Evolutionary conservation across 2,329 filamentous ascomycete genomes (phyloP).

Genomic region (Aureobasidium sp.): DNA sequence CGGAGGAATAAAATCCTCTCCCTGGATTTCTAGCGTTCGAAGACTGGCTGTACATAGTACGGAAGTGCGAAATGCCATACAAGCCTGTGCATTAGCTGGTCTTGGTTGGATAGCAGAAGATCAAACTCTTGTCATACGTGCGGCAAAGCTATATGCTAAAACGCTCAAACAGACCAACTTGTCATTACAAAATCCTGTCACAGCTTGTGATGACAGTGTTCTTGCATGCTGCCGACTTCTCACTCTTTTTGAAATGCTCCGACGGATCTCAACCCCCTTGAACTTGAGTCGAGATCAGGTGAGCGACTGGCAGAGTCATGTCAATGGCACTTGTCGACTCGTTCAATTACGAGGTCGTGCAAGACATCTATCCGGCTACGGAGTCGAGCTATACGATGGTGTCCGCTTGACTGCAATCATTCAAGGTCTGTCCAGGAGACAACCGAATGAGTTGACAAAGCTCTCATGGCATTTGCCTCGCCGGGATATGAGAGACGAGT

Average conservation of each 20-base stretch:
- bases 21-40: background rate
- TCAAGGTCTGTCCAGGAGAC: background rate
- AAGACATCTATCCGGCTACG: background rate
- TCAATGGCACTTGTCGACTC: slow-evolving; percentile 4
- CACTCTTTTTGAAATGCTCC: background rate
- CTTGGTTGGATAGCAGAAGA: slow-evolving; percentile 1
- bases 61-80: background rate
- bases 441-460: background rate
- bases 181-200: background rate
- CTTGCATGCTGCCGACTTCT: slow-evolving; percentile 1
- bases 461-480: background rate
- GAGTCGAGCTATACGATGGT: background rate
- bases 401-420: background rate
- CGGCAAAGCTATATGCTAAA: background rate
- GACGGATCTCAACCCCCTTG: background rate
- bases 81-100: slow-evolving; percentile 1
- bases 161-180: background rate
- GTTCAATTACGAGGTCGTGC: background rate
- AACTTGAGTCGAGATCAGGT: background rate
- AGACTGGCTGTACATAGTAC: background rate
- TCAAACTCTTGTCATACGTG: background rate
- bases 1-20: background rate
- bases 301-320: slow-evolving; percentile 1
- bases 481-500: background rate
- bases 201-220: background rate